phyloP scores from a whole-genome alignment of 148 eudicot genomes.

The Vaccinium darrowii region DNA sequence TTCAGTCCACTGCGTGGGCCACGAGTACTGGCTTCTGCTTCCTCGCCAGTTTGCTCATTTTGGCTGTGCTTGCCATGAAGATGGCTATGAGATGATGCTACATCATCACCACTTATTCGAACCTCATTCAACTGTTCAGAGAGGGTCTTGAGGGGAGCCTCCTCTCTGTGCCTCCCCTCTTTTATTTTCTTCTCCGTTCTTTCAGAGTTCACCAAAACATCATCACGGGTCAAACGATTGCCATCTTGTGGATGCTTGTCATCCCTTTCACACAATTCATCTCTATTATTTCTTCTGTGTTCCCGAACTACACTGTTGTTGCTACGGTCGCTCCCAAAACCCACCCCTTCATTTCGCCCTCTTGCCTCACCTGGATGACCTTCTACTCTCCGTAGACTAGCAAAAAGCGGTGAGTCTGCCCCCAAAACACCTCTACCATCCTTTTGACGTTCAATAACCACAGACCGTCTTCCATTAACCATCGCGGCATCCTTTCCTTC shows the following conservation, averaged over 20 bases:
- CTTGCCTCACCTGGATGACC: conserved; percentile 26
- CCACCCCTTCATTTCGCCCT: conserved; percentile 28
- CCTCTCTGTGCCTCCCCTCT: conserved; percentile 40
- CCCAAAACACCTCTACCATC: conserved; percentile 38
- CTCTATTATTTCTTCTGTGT: conserved; percentile 40
- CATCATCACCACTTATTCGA: conserved; percentile 54
- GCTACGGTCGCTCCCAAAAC: conserved; percentile 44
- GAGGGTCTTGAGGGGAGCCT: conserved; percentile 43
- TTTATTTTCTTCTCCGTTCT: conserved; percentile 33
- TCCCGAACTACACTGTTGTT: conserved; percentile 37
- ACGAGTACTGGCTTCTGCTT: conserved; percentile 44
- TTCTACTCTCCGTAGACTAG: conserved; percentile 27
- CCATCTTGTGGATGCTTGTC: conserved; percentile 33
- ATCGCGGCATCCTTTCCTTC: conserved; percentile 37
- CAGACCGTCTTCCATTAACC: conserved; percentile 55
- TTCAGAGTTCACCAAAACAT: conserved; percentile 39
- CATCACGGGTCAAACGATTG: conserved; percentile 29
- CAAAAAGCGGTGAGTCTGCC: conserved; percentile 43
- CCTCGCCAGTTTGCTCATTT: conserved; percentile 33
- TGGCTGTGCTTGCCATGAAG: conserved; percentile 31
- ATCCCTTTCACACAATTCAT: conserved; percentile 38
- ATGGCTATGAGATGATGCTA: conserved; percentile 51
- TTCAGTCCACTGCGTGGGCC: conserved; percentile 46
- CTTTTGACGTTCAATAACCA: conserved; percentile 42
- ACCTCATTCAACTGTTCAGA: conserved; percentile 64